phyloP scores from a whole-genome alignment of 2,329 filamentous ascomycete genomes.

The Penicillium sclerotiorum region DNA sequence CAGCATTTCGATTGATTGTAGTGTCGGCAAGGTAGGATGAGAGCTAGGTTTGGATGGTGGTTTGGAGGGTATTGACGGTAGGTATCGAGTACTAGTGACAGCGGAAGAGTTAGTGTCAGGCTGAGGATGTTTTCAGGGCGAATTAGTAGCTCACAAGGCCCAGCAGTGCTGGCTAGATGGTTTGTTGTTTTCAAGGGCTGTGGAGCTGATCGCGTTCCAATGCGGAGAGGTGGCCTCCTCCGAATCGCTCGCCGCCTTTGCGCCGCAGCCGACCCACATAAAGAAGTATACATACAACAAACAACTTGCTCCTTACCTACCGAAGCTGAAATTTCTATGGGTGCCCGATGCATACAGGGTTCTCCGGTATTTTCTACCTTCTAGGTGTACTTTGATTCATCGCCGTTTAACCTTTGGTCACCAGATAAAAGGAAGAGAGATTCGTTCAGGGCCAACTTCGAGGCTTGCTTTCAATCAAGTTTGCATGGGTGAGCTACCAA shows the following conservation, averaged over 20 bases:
- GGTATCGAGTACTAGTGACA: background rate
- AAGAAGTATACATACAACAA: background rate
- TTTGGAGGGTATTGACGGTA: background rate
- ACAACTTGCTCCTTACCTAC: too few species aligned
- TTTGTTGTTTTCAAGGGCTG: constrained; percentile 9
- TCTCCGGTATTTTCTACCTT: too few species aligned
- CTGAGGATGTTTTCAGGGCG: too few species aligned
- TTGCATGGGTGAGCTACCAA: too few species aligned
- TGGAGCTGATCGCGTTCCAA: constrained; percentile 9
- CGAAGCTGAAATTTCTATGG: too few species aligned
- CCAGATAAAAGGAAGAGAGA: too few species aligned
- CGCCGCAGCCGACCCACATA: background rate
- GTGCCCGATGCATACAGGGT: too few species aligned
- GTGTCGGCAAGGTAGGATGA: constrained; percentile 2
- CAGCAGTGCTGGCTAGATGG: constrained; percentile 10
- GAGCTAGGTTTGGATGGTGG: background rate
- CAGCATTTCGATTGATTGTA: constrained; percentile 60
- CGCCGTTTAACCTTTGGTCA: too few species aligned
- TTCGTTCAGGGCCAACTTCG: too few species aligned
- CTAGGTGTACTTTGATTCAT: too few species aligned
- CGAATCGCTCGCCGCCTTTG: constrained; percentile 1
- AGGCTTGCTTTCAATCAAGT: too few species aligned
- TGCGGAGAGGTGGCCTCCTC: constrained; percentile 27
- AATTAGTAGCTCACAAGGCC: background rate
- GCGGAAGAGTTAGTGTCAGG: background rate